Percentiles rank a stretch among this genome's conserved stretches.
These are phyloP conservation scores for Dactylonectria macrodidyma DNA, from an alignment of 2,329 filamentous ascomycete genomes.

Conservation along the genomic window DNA sequence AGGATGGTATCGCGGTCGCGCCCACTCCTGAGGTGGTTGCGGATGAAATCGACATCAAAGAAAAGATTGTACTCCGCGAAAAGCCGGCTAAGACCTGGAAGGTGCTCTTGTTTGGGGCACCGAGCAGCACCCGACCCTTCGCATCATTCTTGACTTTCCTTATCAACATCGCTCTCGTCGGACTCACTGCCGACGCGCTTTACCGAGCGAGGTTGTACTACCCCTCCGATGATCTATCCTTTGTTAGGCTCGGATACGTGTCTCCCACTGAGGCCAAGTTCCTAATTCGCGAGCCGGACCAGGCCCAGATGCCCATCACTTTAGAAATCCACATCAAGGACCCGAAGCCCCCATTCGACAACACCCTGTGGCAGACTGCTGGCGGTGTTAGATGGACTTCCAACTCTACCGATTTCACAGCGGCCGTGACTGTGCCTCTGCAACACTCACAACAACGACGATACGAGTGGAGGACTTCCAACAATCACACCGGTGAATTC, in stretches of 20 bases:
- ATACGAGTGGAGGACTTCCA: conserved; percentile 90
- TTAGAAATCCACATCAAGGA: conserved; percentile 75
- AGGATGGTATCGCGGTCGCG: conserved; percentile 50
- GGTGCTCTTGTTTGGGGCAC: conserved; percentile 82
- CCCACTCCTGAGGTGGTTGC: conserved; percentile 55
- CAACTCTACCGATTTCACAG: conserved; percentile 87
- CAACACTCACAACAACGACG: conserved; percentile 76
- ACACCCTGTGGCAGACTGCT: conserved; percentile 75
- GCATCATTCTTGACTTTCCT: conserved; percentile 78
- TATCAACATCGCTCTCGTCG: conserved; percentile 79
- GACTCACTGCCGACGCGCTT: conserved; percentile 82
- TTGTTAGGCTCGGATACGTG: conserved; percentile 90
- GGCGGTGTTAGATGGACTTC: conserved; percentile 77
- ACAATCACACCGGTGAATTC: conserved; percentile 89
- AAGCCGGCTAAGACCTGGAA: conserved; percentile 70
- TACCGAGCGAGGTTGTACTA: conserved; percentile 81
- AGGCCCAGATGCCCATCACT: conserved; percentile 80
- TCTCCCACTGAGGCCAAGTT: conserved; percentile 85
- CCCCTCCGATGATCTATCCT: conserved; percentile 82
- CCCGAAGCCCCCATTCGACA: conserved; percentile 66
- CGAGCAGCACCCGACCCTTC: conserved; percentile 77
- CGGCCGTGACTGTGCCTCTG: conserved; percentile 76
- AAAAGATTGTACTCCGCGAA: conserved; percentile 73
- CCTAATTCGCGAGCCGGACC: conserved; percentile 87
- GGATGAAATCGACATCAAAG: conserved; percentile 72